A percentile compares a stretch with the other conserved stretches of the same genome.
phyloP scores from a whole-genome alignment of 805 yeast species.

The Saccharomycopsis schoenii region DNA sequence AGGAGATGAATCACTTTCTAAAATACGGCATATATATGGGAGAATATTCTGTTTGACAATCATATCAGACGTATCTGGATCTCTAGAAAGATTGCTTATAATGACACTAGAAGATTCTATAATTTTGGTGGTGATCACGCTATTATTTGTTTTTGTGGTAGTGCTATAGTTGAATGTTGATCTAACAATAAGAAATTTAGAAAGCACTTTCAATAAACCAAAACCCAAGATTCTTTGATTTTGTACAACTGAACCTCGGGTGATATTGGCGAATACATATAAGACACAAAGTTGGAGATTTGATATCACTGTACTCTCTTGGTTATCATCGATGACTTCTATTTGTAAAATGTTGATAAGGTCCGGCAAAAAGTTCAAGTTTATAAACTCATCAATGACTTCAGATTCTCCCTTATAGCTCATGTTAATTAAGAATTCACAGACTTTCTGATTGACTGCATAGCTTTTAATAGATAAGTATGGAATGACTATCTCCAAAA shows the following conservation, averaged over 20 bases:
- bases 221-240: constrained; percentile 5
- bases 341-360: constrained; percentile 4
- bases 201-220: constrained; percentile 7
- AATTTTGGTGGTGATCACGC: not conserved
- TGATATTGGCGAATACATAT: constrained; percentile 13
- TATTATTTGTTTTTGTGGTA: not conserved
- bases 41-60: constrained; percentile 1
- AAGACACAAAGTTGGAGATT: constrained; percentile 14
- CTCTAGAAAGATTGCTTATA: constrained; percentile 8
- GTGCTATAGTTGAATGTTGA: not conserved
- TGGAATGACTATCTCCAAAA: constrained; percentile 7
- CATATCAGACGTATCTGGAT: constrained; percentile 1
- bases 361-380: not conserved
- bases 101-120: constrained; percentile 10
- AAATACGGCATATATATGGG: constrained; percentile 3
- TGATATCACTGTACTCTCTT: constrained; percentile 3
- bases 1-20: constrained; percentile 5
- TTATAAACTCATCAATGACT: constrained; percentile 7
- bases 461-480: constrained; percentile 9
- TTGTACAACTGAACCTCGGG: constrained; percentile 13
- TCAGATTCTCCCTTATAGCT: constrained; percentile 7
- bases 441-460: constrained; percentile 8
- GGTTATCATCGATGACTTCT: not conserved
- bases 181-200: not conserved
- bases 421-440: constrained; percentile 14